These are phyloP conservation scores for Plantago major DNA, from an alignment of 257 asterid species.

Conservation along the genomic window DNA sequence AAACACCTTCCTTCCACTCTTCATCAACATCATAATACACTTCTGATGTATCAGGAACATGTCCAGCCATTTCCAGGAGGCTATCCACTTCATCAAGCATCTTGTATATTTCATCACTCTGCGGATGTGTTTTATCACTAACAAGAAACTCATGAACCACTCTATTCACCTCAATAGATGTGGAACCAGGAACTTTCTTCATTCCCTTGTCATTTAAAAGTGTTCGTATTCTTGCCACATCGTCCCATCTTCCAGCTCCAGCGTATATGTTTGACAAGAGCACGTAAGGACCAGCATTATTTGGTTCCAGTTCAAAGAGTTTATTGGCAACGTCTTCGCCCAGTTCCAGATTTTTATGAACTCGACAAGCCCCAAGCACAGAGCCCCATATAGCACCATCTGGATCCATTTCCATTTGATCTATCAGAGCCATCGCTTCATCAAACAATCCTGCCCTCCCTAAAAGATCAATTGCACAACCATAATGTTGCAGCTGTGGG, in stretches of 20 bases:
- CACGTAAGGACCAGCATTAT: slow-evolving; percentile 31
- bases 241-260: slow-evolving; percentile 40
- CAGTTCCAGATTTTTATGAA: slow-evolving; percentile 31
- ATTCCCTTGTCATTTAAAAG: slow-evolving; percentile 35
- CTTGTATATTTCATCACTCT: slow-evolving; percentile 28
- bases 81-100: slow-evolving; percentile 39
- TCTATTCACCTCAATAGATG: slow-evolving; percentile 41
- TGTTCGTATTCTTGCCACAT: slow-evolving; percentile 38
- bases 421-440: slow-evolving; percentile 33
- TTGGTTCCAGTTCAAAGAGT: slow-evolving; percentile 32
- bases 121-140: slow-evolving; percentile 33
- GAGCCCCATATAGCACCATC: slow-evolving; percentile 50
- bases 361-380: slow-evolving; percentile 37
- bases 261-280: slow-evolving; percentile 41
- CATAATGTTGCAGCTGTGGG: slow-evolving; percentile 41
- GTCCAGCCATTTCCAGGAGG: slow-evolving; percentile 27
- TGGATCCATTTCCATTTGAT: slow-evolving; percentile 31
- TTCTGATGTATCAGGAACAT: slow-evolving; percentile 37
- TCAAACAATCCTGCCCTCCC: slow-evolving; percentile 35
- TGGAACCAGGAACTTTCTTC: slow-evolving; percentile 46
- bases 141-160: slow-evolving; percentile 45
- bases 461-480: slow-evolving; percentile 39
- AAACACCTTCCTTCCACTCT: slow-evolving; percentile 38
- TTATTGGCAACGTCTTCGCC: slow-evolving; percentile 31
- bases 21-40: slow-evolving; percentile 39